These are phyloP conservation scores for Candida tibetensis DNA, from an alignment of 805 yeast genomes.

Conservation along the genomic window DNA sequence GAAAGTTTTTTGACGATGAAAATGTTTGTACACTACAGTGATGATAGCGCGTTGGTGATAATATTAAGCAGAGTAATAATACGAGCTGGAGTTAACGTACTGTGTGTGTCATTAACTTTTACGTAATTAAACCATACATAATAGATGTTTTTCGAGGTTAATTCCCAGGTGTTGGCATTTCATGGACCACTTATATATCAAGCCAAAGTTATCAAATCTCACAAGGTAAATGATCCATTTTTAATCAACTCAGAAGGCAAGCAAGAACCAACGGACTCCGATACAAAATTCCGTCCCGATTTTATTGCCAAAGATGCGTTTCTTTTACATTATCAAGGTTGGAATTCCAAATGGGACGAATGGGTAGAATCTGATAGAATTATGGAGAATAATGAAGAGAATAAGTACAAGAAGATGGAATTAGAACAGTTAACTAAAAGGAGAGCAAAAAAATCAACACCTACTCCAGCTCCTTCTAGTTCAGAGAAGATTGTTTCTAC, in stretches of 20 bases:
- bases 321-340: constrained; percentile 86
- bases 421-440: constrained; percentile 36
- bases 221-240: constrained; percentile 49
- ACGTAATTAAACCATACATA: too few relatives aligned
- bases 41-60: background rate
- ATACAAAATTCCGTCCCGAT: constrained; percentile 24
- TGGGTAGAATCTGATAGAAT: constrained; percentile 80
- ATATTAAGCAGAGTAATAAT: too few relatives aligned
- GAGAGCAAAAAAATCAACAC: constrained; percentile 15
- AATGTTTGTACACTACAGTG: background rate
- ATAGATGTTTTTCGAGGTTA: constrained; percentile 16
- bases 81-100: too few relatives aligned
- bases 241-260: constrained; percentile 42
- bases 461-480: constrained; percentile 9
- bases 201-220: constrained; percentile 70
- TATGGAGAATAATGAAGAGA: constrained; percentile 66
- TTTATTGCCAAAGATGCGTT: constrained; percentile 42
- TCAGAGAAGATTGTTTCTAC: constrained; percentile 2
- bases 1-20: background rate
- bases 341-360: constrained; percentile 97
- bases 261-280: constrained; percentile 31
- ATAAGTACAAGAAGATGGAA: constrained; percentile 58
- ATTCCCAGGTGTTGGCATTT: constrained; percentile 56
- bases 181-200: constrained; percentile 91
- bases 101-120: too few relatives aligned